Evolutionary conservation across 2,329 filamentous ascomycete species (phyloP).

Genomic region (Pseudocercospora fuligena): DNA sequence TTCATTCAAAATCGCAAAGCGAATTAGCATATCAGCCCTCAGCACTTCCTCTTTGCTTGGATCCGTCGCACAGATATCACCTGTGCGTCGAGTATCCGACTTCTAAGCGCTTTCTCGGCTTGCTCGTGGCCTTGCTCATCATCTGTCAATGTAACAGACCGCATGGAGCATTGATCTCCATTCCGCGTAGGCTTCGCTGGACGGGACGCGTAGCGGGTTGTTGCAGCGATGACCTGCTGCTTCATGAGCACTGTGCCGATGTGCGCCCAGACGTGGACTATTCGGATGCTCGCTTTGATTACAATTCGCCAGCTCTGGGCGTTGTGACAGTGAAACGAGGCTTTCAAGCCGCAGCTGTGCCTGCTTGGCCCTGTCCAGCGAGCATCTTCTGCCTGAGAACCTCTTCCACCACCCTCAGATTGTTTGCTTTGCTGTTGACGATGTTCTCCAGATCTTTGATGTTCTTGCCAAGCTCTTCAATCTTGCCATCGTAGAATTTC

Average conservation of each 20-base stretch:
- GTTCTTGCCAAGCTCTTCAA: slow-evolving; percentile 68
- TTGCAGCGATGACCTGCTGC: not conserved
- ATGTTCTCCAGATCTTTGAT: slow-evolving; percentile 71
- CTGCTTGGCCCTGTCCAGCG: slow-evolving; percentile 29
- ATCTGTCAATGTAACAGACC: not conserved
- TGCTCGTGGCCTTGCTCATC: not conserved
- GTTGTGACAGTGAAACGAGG: not conserved
- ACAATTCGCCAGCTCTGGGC: not conserved
- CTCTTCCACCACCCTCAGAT: slow-evolving; percentile 86
- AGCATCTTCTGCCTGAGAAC: slow-evolving; percentile 59
- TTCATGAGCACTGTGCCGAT: not conserved
- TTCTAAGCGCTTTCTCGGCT: not conserved
- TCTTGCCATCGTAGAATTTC: slow-evolving; percentile 70
- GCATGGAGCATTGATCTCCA: not conserved
- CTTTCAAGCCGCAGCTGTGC: slow-evolving; percentile 12
- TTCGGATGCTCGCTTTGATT: not conserved
- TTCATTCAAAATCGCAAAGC: not conserved
- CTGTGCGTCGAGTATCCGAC: not conserved
- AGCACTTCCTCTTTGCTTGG: not conserved
- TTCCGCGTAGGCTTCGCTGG: not conserved
- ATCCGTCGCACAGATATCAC: not conserved
- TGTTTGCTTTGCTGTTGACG: slow-evolving; percentile 77
- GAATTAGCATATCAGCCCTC: not conserved
- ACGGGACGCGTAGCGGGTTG: not conserved
- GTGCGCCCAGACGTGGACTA: not conserved